These are phyloP conservation scores for Albizia julibrissin DNA, from an alignment of 306 rosid genomes.

Conservation along the genomic window DNA sequence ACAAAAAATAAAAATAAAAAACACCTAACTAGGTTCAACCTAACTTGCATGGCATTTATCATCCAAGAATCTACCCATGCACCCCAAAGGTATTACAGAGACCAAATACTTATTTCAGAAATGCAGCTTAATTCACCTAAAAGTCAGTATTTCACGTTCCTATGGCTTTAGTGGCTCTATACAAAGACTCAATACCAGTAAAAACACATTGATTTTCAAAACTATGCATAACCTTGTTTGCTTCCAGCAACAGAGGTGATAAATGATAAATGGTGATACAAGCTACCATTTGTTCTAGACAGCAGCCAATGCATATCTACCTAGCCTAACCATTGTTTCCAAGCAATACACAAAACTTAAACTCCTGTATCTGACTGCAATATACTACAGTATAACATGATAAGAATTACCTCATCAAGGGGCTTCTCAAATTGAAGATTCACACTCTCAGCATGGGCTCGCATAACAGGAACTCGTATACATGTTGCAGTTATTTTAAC, in stretches of 20 bases:
- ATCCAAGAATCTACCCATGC: not conserved
- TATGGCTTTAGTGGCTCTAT: not conserved
- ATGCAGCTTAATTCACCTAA: not conserved
- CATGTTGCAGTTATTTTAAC: conserved; percentile 94
- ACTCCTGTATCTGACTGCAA: not conserved
- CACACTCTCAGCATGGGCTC: conserved; percentile 96
- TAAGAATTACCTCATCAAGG: conserved; percentile 77
- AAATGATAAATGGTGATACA: not conserved
- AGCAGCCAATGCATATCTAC: not conserved
- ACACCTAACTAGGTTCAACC: not conserved
- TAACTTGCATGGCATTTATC: not conserved
- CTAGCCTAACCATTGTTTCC: not conserved
- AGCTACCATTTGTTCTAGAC: not conserved
- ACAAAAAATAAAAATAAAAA: not conserved
- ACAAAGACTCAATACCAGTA: not conserved
- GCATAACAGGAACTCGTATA: conserved; percentile 91
- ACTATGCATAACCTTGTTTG: not conserved
- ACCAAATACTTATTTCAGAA: not conserved
- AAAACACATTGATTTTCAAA: not conserved
- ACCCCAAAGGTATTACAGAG: not conserved
- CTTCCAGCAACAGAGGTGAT: not conserved
- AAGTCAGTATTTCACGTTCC: not conserved
- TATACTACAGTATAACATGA: not conserved
- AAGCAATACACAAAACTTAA: not conserved
- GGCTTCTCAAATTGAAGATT: conserved; percentile 90